These are phyloP conservation scores for Syncephalastrum contaminatum DNA, from an alignment of 371 early-diverging fungal species.

Conservation along the genomic window DNA sequence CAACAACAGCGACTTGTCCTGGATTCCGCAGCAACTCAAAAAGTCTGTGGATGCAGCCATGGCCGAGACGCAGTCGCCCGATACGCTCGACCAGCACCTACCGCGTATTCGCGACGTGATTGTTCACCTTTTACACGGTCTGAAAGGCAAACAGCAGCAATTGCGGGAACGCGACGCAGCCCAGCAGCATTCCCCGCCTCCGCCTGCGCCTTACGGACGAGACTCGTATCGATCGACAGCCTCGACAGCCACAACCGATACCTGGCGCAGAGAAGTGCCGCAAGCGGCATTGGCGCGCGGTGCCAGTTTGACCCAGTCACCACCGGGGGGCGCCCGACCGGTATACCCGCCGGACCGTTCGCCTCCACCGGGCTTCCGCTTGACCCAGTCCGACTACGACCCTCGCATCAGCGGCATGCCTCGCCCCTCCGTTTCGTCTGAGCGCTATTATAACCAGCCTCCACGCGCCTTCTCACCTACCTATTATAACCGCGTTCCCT, in stretches of 20 bases:
- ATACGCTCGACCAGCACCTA: conserved; percentile 52
- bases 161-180: conserved; percentile 40
- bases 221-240: conserved; percentile 16
- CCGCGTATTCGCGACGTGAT: conserved; percentile 65
- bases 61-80: conserved; percentile 54
- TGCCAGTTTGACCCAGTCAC: conserved; percentile 19
- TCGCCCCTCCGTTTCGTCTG: conserved; percentile 35
- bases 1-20: conserved; percentile 48
- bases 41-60: conserved; percentile 55
- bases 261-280: conserved; percentile 43
- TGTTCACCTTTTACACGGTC: conserved; percentile 59
- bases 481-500: conserved; percentile 19
- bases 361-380: conserved; percentile 11
- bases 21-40: conserved; percentile 57
- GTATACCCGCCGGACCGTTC: conserved; percentile 15
- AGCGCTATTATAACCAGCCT: conserved; percentile 30
- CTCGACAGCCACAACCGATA: conserved; percentile 8
- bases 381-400: conserved; percentile 36
- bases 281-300: conserved; percentile 35
- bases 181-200: conserved; percentile 17
- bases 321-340: conserved; percentile 11
- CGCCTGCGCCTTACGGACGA: conserved; percentile 8
- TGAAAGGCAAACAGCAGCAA: conserved; percentile 58
- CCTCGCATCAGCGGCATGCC: conserved; percentile 44
- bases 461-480: conserved; percentile 23